phyloP scores from a whole-genome alignment of 2,329 filamentous ascomycete species.

The Akanthomyces uredinophilus region DNA sequence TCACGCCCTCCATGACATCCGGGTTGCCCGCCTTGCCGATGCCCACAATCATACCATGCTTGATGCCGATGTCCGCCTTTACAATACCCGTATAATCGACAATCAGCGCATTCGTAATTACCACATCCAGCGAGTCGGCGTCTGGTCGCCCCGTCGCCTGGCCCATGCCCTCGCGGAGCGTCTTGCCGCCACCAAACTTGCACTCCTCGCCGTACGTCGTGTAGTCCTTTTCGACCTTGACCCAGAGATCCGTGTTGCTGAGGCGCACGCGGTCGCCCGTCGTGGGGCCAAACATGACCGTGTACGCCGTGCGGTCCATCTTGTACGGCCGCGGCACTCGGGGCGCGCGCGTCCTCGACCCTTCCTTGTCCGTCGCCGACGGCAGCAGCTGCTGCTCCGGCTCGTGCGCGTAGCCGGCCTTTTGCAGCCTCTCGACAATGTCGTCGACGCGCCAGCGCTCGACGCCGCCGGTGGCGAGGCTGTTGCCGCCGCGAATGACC shows the following conservation, averaged over 20 bases:
- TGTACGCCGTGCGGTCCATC: constrained; percentile 77
- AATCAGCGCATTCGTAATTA: constrained; percentile 84
- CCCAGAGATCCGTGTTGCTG: constrained; percentile 81
- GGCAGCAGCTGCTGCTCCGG: constrained; percentile 62
- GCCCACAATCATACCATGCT: constrained; percentile 75
- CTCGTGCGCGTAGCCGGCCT: constrained; percentile 72
- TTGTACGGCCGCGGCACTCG: constrained; percentile 71
- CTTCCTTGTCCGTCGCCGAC: constrained; percentile 63
- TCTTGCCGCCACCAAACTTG: constrained; percentile 92
- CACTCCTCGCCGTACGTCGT: constrained; percentile 90
- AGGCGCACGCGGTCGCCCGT: constrained; percentile 79
- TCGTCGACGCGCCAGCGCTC: constrained; percentile 57
- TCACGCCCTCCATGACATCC: constrained; percentile 91
- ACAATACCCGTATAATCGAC: constrained; percentile 90
- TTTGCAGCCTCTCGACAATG: constrained; percentile 62
- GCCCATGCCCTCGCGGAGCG: constrained; percentile 90
- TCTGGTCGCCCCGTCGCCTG: constrained; percentile 76
- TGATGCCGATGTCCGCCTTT: constrained; percentile 95
- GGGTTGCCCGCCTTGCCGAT: constrained; percentile 96
- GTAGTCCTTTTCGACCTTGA: constrained; percentile 81
- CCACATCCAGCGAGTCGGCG: constrained; percentile 70
- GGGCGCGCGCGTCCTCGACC: constrained; percentile 70
- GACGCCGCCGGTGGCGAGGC: constrained; percentile 66
- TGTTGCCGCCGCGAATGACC: constrained; percentile 80
- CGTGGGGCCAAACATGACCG: constrained; percentile 88